Conservation (phyloP, 257 asterid genomes). For the Solanum chiquidenum region DNA sequence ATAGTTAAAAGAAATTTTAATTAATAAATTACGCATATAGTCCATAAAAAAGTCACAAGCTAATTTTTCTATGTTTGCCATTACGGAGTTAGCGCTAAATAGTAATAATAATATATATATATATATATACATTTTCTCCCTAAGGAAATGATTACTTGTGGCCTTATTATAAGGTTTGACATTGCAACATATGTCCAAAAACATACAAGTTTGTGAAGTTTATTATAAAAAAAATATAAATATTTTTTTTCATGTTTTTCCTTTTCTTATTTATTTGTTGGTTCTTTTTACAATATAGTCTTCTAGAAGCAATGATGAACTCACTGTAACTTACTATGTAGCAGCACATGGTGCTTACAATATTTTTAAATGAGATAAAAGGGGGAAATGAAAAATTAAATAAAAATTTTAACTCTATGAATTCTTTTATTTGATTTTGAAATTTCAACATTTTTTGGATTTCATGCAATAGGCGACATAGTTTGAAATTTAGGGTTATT, state of each 20-base stretch:
- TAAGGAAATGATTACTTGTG: neutral
- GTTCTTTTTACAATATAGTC: neutral
- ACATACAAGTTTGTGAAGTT: neutral
- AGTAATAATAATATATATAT: neutral
- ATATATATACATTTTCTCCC: neutral
- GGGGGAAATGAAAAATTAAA: neutral
- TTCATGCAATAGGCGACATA: too few relatives aligned
- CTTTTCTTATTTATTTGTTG: neutral
- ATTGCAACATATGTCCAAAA: neutral
- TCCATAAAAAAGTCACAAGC: neutral
- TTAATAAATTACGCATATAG: neutral
- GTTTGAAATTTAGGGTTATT: too few relatives aligned
- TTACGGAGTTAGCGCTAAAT: neutral
- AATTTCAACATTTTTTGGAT: neutral
- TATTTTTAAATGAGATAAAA: neutral
- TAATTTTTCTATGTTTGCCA: neutral
- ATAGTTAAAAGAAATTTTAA: neutral
- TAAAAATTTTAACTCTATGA: neutral
- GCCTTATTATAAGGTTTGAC: neutral
- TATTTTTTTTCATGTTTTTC: neutral
- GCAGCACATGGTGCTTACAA: neutral
- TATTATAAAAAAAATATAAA: neutral
- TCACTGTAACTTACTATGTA: neutral
- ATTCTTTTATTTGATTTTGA: neutral
- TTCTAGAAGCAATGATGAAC: neutral